Evolutionary conservation across 73 alveolate genomes (phyloP).

Genomic region (Paramecium sonneborni): DNA sequence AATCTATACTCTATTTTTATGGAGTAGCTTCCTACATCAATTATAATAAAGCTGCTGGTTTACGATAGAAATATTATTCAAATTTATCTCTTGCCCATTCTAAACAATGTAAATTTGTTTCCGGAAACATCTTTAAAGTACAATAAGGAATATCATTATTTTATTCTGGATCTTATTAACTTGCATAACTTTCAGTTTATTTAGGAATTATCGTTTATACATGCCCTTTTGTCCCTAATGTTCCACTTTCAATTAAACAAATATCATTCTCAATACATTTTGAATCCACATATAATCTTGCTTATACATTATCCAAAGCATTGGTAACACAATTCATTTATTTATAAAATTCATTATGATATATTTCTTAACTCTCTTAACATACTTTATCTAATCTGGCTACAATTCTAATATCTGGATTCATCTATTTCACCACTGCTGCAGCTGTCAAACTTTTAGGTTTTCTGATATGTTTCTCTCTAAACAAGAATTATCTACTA

Average conservation of each 20-base stretch:
- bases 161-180: conserved; percentile 92
- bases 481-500: conserved; percentile 98
- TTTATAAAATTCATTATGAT: conserved; percentile 96
- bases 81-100: conserved; percentile 99
- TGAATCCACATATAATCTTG: conserved; percentile 96
- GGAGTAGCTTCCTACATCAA: conserved; percentile 76
- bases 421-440: conserved; percentile 90
- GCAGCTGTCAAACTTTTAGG: conserved; percentile 92
- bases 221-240: conserved; percentile 95
- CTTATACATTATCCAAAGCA: conserved; percentile 98
- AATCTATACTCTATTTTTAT: conserved; percentile 76
- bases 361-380: conserved; percentile 93
- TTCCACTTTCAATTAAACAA: conserved; percentile 97
- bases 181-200: conserved; percentile 88
- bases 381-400: conserved; percentile 93
- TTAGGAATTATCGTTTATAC: conserved; percentile 91
- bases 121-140: conserved; percentile 97
- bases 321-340: conserved; percentile 90
- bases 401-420: conserved; percentile 73
- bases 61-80: conserved; percentile 79
- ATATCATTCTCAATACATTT: conserved; percentile 96
- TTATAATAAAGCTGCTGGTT: conserved; percentile 76
- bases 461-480: conserved; percentile 76
- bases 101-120: conserved; percentile 97
- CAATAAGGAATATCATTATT: conserved; percentile 93